Percentiles rank a stretch among this genome's conserved stretches.
Evolutionary conservation across 352 stramenopile species (phyloP).

Genomic region (Pythium dissotocum): DNA sequence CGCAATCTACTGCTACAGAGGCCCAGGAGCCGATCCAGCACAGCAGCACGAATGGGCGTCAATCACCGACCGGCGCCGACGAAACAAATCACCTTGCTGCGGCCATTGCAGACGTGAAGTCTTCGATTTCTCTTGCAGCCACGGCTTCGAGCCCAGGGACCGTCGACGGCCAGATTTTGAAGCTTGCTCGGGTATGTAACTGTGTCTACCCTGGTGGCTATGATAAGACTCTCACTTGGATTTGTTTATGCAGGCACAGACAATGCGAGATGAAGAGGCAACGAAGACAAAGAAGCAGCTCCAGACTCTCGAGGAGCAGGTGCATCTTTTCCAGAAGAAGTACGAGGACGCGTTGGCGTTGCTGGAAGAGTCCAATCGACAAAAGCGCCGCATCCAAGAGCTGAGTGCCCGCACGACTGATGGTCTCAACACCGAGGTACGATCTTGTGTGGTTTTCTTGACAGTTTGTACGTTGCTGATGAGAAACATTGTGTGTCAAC

Average conservation of each 20-base stretch:
- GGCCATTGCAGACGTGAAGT: constrained; percentile 33
- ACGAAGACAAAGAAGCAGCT: constrained; percentile 46
- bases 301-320: constrained; percentile 43
- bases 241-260: constrained; percentile 27
- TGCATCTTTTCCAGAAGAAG: constrained; percentile 52
- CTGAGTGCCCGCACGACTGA: constrained; percentile 40
- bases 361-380: constrained; percentile 50
- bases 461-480: background rate
- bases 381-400: constrained; percentile 61
- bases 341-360: constrained; percentile 57
- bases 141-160: constrained; percentile 18
- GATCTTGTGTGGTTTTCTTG: background rate
- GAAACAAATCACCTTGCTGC: constrained; percentile 16
- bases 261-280: constrained; percentile 40
- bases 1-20: background rate
- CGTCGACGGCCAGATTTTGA: constrained; percentile 32
- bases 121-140: constrained; percentile 43
- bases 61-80: background rate
- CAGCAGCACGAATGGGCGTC: background rate
- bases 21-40: background rate
- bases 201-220: background rate
- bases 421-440: constrained; percentile 70
- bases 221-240: background rate
- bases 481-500: background rate
- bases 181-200: constrained; percentile 29